Percentiles rank a stretch among this genome's conserved stretches.
Conservation (phyloP, 371 early-diverging fungal species). For the Mortierella sp. region DNA sequence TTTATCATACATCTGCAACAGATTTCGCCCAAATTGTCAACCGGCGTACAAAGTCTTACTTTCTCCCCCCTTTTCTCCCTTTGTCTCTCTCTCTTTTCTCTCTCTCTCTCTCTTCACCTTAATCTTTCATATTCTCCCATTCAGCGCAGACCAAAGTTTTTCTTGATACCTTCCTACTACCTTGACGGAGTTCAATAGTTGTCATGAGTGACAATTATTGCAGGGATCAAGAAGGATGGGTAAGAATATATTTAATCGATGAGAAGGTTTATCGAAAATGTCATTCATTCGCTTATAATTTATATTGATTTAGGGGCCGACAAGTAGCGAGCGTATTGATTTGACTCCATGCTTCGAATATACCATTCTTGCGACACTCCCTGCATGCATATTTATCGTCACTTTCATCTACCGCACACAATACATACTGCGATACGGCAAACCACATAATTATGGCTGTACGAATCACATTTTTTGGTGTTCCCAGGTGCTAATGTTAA, state of each 20-base stretch:
- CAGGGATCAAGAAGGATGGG: slow-evolving; percentile 41
- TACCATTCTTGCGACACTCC: slow-evolving; percentile 36
- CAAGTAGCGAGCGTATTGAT: slow-evolving; percentile 25
- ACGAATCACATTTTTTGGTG: slow-evolving; percentile 42
- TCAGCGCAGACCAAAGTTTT: neutral
- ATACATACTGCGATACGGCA: neutral
- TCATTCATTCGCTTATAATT: neutral
- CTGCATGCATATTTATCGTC: slow-evolving; percentile 22
- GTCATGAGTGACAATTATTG: slow-evolving; percentile 35
- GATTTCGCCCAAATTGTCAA: too few relatives aligned
- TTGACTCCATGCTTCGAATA: slow-evolving; percentile 45
- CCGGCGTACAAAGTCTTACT: too few relatives aligned
- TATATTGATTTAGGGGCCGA: slow-evolving; percentile 27
- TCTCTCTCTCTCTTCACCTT: neutral
- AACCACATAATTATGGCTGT: slow-evolving; percentile 23
- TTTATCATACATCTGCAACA: too few relatives aligned
- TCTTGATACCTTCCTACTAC: neutral
- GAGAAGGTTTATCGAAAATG: neutral
- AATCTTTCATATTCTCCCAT: neutral
- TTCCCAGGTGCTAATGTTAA: slow-evolving; percentile 24
- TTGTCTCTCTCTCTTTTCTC: neutral
- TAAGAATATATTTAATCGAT: slow-evolving; percentile 1
- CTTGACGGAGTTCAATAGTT: neutral
- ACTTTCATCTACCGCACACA: slow-evolving; percentile 8
- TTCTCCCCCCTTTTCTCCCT: neutral